Evolutionary conservation across 2,329 filamentous ascomycete genomes (phyloP).

Genomic region (Colletotrichum costaricense): DNA sequence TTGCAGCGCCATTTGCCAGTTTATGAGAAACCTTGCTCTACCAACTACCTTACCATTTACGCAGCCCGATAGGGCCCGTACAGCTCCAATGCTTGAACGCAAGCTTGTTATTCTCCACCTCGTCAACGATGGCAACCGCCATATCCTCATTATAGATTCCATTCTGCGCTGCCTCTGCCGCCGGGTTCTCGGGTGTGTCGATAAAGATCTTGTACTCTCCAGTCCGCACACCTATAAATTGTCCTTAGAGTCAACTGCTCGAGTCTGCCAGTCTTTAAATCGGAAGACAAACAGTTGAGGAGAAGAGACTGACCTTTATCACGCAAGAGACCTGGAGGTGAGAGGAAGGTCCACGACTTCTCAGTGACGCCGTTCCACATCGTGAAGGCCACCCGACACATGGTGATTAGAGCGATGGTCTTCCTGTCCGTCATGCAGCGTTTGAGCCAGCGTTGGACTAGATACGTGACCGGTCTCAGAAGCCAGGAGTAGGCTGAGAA

Average conservation of each 20-base stretch:
- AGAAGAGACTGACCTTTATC: conserved; percentile 7
- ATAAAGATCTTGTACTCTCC: background rate
- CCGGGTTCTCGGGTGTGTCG: background rate
- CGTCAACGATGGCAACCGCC: conserved; percentile 4
- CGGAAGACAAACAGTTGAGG: too few species aligned
- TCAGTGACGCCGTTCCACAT: conserved; percentile 14
- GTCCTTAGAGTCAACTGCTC: background rate
- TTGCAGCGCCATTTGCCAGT: too few species aligned
- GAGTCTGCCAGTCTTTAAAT: background rate
- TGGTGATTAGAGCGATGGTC: background rate
- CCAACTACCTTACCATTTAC: background rate
- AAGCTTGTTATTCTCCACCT: conserved; percentile 2
- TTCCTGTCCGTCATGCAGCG: background rate
- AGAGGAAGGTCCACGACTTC: conserved; percentile 1
- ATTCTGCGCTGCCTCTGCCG: background rate
- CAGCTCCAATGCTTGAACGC: conserved; percentile 10
- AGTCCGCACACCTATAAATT: background rate
- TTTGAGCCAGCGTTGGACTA: background rate
- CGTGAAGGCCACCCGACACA: background rate
- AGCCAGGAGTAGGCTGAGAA: background rate
- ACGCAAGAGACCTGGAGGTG: background rate
- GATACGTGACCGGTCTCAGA: background rate
- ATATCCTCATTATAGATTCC: conserved; percentile 14
- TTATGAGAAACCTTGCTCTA: background rate
- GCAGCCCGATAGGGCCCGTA: background rate